Evolutionary conservation across 768 basidiomycete species (phyloP), one percentile per base, ranked within the genome.

Genomic region (Mycena vitilis): DNA sequence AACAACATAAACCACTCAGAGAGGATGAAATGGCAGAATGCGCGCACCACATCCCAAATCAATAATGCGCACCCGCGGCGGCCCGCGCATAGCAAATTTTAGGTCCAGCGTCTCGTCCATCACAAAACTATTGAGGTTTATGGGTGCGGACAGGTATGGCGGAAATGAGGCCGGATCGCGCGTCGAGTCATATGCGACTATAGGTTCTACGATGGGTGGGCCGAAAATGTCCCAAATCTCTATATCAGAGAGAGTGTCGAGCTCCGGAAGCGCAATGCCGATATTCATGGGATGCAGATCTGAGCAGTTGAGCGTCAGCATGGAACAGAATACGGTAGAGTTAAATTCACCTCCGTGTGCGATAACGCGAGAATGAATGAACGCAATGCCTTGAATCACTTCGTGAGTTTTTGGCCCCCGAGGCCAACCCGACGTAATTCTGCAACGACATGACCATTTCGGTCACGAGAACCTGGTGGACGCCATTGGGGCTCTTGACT

Each of bases 21-120:
- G 2, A 1, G 16, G 18, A 15, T 45, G 51, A 52, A 30, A 5
- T 30, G 15, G 1, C 40, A 40, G 40, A 30, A 30, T 30, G 7
- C 22, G 30, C 62, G 36, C 36, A 63, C 62, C 62, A 47, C 42
- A 15, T 15, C 62, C 62, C 1, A 62, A 40, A 62, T 62, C 60
- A 0, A 62, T 40, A 18, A 62, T 62, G 25, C 60, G 40, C 16
- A 44, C 38, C 4, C 34, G 30, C 20, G 45, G 53, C 45, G 34
- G 34, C 25, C 20, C 20, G 38, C 54, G 53, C 8, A 20, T 6
- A 0, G 34, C 44, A 25, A 63, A 63, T 42, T 36, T 53, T 5
- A 44, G 53, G 53, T 36, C 62, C 5, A 44, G 53, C 20, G 18
- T 53, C 2, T 20, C 2, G 3, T 10, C 2, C 42, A 23, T 4